Conservation (phyloP, 495 filamentous ascomycete species). For the Thozetella sp. region DNA sequence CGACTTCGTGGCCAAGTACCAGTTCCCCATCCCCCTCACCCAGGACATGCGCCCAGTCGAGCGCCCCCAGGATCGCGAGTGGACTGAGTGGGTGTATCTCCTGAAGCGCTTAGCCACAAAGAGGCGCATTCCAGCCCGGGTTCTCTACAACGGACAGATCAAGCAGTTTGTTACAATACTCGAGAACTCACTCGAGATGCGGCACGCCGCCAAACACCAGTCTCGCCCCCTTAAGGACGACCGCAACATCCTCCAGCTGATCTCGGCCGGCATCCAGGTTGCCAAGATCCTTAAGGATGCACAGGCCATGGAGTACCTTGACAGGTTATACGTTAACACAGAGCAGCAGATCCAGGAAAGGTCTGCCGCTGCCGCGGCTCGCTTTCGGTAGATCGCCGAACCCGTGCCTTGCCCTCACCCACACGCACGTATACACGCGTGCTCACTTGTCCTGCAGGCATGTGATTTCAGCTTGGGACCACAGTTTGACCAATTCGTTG, state of each 20-base stretch:
- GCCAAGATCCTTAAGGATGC: conserved; percentile 84
- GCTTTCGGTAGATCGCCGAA: conserved; percentile 34
- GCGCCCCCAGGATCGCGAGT: conserved; percentile 79
- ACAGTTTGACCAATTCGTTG: background rate
- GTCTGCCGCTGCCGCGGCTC: conserved; percentile 41
- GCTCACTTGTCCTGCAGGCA: conserved; percentile 18
- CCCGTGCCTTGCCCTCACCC: background rate
- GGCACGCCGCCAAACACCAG: conserved; percentile 78
- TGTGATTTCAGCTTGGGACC: conserved; percentile 5
- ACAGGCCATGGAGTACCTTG: conserved; percentile 76
- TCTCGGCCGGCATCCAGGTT: conserved; percentile 84
- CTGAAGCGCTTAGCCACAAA: conserved; percentile 85
- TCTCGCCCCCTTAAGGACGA: conserved; percentile 86
- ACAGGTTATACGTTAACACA: conserved; percentile 67
- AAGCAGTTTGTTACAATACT: conserved; percentile 83
- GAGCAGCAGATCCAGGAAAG: conserved; percentile 76
- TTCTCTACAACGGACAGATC: conserved; percentile 87
- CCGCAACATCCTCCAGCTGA: conserved; percentile 82
- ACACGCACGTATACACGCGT: no score
- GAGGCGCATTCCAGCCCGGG: conserved; percentile 77
- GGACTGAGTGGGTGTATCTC: conserved; percentile 91
- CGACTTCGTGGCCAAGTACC: conserved; percentile 87
- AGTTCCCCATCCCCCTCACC: conserved; percentile 79
- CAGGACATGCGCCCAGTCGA: conserved; percentile 82
- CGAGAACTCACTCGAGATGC: conserved; percentile 84